Conservation (phyloP, 768 basidiomycete species). For the Leucosporidium creatinivorum region DNA sequence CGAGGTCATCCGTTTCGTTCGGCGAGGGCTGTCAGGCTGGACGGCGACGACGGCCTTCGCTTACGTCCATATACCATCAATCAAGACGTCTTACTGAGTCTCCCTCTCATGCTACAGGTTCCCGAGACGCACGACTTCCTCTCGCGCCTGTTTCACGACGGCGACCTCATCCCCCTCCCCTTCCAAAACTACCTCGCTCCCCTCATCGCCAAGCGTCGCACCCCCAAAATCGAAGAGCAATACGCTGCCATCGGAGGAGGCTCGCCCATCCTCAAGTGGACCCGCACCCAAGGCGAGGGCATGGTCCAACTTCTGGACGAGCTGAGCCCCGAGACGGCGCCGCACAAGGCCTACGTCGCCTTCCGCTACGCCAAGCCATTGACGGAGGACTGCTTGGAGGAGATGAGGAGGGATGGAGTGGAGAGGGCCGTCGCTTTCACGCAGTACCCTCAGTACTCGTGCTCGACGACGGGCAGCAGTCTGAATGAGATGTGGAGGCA, state of each 20-base stretch:
- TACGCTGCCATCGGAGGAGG: slow-evolving; percentile 93
- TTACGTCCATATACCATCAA: no score
- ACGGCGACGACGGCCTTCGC: no score
- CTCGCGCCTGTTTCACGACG: slow-evolving; percentile 80
- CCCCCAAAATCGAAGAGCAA: slow-evolving; percentile 88
- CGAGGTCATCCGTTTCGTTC: no score
- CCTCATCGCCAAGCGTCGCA: slow-evolving; percentile 75
- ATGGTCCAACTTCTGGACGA: slow-evolving; percentile 91
- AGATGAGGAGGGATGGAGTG: slow-evolving; percentile 85
- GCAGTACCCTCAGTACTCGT: slow-evolving; percentile 98
- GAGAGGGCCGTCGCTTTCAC: slow-evolving; percentile 89
- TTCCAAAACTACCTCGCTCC: slow-evolving; percentile 84
- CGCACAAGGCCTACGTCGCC: slow-evolving; percentile 91
- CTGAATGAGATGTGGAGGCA: slow-evolving; percentile 78
- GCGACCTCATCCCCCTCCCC: slow-evolving; percentile 89
- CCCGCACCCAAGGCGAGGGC: slow-evolving; percentile 73
- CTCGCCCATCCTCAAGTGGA: slow-evolving; percentile 88
- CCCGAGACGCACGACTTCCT: slow-evolving; percentile 88
- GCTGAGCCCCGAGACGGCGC: slow-evolving; percentile 82
- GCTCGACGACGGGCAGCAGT: slow-evolving; percentile 95
- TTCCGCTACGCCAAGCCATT: slow-evolving; percentile 87
- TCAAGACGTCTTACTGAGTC: no score
- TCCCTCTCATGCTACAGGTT: slow-evolving; percentile 57
- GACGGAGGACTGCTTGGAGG: slow-evolving; percentile 69
- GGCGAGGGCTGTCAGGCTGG: no score